A percentile compares a stretch with the other conserved stretches of the same genome.
Conservation (phyloP, 768 basidiomycete genomes). For the Clathrus columnatus region DNA sequence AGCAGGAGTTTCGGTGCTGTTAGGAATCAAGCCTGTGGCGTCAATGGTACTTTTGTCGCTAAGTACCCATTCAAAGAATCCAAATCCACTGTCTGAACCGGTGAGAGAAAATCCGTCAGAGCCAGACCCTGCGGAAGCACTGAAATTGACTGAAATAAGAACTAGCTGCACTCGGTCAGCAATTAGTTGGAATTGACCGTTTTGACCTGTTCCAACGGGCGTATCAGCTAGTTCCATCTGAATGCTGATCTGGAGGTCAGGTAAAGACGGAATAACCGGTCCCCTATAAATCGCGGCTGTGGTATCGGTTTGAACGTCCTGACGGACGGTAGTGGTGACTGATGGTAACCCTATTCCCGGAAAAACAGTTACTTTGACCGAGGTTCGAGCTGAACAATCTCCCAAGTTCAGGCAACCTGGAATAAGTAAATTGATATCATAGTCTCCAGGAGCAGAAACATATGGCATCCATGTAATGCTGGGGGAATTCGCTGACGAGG, state of each 20-base stretch:
- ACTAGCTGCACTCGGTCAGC: constrained; percentile 81
- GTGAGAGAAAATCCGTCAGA: constrained; percentile 25
- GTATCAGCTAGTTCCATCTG: constrained; percentile 61
- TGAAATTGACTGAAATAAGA: constrained; percentile 52
- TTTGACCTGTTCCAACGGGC: constrained; percentile 53
- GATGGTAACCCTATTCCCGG: constrained; percentile 62
- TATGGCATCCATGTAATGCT: constrained; percentile 87
- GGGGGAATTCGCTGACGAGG: constrained; percentile 52
- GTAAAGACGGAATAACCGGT: constrained; percentile 65
- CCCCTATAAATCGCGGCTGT: constrained; percentile 66
- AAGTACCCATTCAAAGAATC: constrained; percentile 85
- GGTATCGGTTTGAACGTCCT: constrained; percentile 60
- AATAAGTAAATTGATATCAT: constrained; percentile 74
- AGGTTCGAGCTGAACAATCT: constrained; percentile 74
- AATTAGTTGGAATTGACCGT: constrained; percentile 70
- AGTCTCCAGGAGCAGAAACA: constrained; percentile 81
- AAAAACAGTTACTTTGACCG: constrained; percentile 75
- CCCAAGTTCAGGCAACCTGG: constrained; percentile 80
- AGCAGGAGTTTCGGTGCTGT: constrained; percentile 58
- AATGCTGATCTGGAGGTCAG: constrained; percentile 65
- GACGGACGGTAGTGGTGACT: constrained; percentile 60
- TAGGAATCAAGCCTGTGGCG: constrained; percentile 54
- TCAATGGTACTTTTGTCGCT: constrained; percentile 36
- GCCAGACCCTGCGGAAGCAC: constrained; percentile 23
- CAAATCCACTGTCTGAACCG: constrained; percentile 50